Evolutionary conservation across 2,329 filamentous ascomycete species (phyloP).

Genomic region (Macrophomina tecta): DNA sequence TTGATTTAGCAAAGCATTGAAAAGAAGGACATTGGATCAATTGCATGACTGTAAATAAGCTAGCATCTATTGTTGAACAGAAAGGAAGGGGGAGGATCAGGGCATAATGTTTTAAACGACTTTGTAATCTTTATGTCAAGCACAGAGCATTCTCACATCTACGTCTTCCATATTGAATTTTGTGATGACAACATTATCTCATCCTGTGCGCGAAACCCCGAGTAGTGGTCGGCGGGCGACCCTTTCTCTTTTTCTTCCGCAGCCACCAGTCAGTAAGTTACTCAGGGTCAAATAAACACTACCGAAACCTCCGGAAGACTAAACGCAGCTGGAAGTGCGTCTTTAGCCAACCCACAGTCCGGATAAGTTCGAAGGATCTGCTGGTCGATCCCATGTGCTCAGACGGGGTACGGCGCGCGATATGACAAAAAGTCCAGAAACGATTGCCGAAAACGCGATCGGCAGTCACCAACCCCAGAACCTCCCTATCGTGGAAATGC

Average conservation of each 20-base stretch:
- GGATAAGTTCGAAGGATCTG: background rate
- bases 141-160: background rate
- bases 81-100: background rate
- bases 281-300: too few relatives aligned
- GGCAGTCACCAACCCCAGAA: background rate
- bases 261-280: too few relatives aligned
- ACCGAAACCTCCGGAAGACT: too few relatives aligned
- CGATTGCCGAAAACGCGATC: background rate
- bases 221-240: background rate
- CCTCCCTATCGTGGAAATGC: background rate
- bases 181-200: background rate
- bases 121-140: background rate
- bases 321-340: too few relatives aligned
- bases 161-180: background rate
- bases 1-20: too few relatives aligned
- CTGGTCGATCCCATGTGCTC: background rate
- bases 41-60: background rate
- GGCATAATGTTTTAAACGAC: constrained; percentile 1
- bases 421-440: background rate
- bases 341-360: background rate
- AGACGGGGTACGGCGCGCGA: background rate
- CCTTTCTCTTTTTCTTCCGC: too few relatives aligned
- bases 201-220: background rate
- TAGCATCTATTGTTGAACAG: background rate
- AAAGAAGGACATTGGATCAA: too few relatives aligned